phyloP scores from a whole-genome alignment of 345 rosid genomes.

The Hirschfeldia incana region DNA sequence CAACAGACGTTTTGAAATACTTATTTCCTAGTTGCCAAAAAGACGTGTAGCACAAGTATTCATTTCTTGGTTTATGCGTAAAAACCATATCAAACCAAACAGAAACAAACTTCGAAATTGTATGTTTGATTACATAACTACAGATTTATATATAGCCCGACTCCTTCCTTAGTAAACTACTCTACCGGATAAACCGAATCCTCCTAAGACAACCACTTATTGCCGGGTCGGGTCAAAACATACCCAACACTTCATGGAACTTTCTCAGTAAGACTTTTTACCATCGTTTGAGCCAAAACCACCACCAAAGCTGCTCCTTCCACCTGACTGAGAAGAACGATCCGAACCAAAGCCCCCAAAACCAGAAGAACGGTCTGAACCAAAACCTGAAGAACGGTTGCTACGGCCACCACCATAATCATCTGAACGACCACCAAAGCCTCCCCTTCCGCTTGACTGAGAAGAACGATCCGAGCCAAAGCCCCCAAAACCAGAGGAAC shows the following conservation, averaged over 20 bases:
- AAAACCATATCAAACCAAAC: background rate
- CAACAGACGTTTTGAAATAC: background rate
- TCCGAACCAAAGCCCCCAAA: constrained; percentile 45
- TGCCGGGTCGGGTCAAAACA: constrained; percentile 26
- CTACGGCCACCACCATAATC: constrained; percentile 30
- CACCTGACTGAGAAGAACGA: constrained; percentile 44
- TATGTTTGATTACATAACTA: constrained; percentile 29
- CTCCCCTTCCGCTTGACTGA: constrained; percentile 42
- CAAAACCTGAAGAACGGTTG: constrained; percentile 28
- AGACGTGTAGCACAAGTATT: background rate
- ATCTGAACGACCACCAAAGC: constrained; percentile 28
- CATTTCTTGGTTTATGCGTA: background rate
- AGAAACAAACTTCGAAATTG: background rate
- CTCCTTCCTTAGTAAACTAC: constrained; percentile 17
- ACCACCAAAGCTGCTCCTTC: constrained; percentile 45
- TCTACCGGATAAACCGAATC: constrained; percentile 18
- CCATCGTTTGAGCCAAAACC: constrained; percentile 40
- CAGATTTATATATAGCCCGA: constrained; percentile 22
- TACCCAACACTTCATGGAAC: constrained; percentile 4
- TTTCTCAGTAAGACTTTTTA: constrained; percentile 27
- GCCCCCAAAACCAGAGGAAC: constrained; percentile 25
- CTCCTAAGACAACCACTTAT: constrained; percentile 18
- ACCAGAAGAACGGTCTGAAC: constrained; percentile 44
- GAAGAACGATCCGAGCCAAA: constrained; percentile 42
- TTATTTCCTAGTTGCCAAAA: background rate